phyloP scores from a whole-genome alignment of 768 basidiomycete genomes.

The Tulasnella sp. region DNA sequence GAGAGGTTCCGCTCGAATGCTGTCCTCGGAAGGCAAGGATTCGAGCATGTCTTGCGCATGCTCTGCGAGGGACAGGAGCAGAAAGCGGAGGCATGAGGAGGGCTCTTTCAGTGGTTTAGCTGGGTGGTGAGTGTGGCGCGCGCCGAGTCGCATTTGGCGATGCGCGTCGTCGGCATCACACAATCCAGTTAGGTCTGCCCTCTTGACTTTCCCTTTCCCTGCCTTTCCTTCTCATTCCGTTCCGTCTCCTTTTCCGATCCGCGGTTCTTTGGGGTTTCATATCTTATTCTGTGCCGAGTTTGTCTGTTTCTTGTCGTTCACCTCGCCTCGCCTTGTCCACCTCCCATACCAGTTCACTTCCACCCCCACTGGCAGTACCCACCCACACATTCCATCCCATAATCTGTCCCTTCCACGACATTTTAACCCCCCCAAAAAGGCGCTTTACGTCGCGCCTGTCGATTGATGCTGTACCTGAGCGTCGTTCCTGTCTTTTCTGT shows the following conservation, averaged over 20 bases:
- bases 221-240: background rate
- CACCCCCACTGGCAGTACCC: background rate
- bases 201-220: background rate
- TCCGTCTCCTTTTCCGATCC: background rate
- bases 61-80: conserved; percentile 68
- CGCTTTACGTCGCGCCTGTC: background rate
- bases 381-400: background rate
- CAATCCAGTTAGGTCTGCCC: background rate
- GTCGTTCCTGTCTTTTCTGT: conserved; percentile 4
- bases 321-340: background rate
- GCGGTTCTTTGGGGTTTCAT: background rate
- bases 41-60: conserved; percentile 77
- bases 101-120: background rate
- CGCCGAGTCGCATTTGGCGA: background rate
- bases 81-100: conserved; percentile 1
- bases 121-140: background rate
- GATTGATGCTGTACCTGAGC: background rate
- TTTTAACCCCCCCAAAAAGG: background rate
- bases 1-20: conserved; percentile 92
- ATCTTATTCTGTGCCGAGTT: background rate
- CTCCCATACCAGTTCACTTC: background rate
- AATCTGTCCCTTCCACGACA: background rate
- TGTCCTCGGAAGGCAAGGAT: conserved; percentile 76
- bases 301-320: background rate
- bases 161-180: background rate